Conservation (phyloP, 2,329 filamentous ascomycete genomes). For the Moelleriella libera region DNA sequence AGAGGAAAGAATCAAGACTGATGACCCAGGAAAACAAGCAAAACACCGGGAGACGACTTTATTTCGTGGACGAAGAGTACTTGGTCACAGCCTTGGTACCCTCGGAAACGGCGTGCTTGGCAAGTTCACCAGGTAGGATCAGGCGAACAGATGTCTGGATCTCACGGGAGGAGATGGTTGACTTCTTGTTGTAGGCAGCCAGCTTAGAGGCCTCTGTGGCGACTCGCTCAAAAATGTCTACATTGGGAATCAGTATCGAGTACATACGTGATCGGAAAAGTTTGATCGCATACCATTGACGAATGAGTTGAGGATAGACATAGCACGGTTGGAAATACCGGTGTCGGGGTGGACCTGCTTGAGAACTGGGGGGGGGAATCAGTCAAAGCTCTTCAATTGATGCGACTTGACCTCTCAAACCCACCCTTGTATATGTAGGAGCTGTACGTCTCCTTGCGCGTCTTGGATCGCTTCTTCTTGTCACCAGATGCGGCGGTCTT, state of each 20-base stretch:
- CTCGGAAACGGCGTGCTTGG: constrained; percentile 99
- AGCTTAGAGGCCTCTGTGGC: constrained; percentile 98
- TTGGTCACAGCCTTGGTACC: constrained; percentile 99
- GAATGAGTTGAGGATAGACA: constrained; percentile 99
- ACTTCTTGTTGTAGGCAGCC: constrained; percentile 99
- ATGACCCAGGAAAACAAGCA: constrained; percentile 45
- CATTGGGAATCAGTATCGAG: background rate
- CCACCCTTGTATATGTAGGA: constrained; percentile 99
- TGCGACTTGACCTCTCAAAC: constrained; percentile 1
- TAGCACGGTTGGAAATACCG: constrained; percentile 99
- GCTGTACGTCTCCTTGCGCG: constrained; percentile 99
- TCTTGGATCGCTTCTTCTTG: constrained; percentile 99
- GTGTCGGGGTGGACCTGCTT: constrained; percentile 99
- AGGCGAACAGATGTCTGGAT: constrained; percentile 98
- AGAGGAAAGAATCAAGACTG: constrained; percentile 24
- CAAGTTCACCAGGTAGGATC: constrained; percentile 95
- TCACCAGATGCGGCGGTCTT: constrained; percentile 94
- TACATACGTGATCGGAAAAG: background rate
- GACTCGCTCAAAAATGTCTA: constrained; percentile 98
- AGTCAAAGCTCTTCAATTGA: too few species aligned
- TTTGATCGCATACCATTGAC: constrained; percentile 65
- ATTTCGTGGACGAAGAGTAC: constrained; percentile 99
- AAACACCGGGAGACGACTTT: constrained; percentile 38
- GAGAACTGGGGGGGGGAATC: too few species aligned
- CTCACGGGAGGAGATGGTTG: constrained; percentile 96